Evolutionary conservation across 768 basidiomycete genomes (phyloP).

Genomic region (Dacryopinax primogenitus): DNA sequence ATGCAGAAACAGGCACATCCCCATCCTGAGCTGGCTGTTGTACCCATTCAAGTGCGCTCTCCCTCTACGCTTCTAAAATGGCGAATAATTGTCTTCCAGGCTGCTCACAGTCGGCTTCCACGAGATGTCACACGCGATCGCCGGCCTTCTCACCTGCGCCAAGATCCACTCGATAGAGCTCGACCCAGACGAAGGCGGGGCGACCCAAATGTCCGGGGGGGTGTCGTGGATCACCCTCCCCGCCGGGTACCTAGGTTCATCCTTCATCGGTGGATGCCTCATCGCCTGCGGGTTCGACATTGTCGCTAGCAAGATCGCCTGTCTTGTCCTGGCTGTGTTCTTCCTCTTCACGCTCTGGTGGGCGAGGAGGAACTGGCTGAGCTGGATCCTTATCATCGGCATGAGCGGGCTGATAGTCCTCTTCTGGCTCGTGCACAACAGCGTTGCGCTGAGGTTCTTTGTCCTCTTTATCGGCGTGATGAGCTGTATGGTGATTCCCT

Average conservation of each 20-base stretch:
- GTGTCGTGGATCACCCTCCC: constrained; percentile 62
- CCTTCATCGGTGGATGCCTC: constrained; percentile 72
- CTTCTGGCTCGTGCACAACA: constrained; percentile 71
- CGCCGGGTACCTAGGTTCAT: constrained; percentile 75
- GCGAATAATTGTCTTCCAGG: constrained; percentile 8
- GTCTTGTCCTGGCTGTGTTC: constrained; percentile 65
- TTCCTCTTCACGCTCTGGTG: constrained; percentile 77
- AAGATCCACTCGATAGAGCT: constrained; percentile 72
- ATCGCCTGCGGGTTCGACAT: constrained; percentile 85
- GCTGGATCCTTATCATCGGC: constrained; percentile 63
- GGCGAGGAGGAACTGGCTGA: constrained; percentile 50
- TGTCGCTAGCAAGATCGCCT: constrained; percentile 75
- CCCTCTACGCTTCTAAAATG: constrained; percentile 3
- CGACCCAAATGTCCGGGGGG: constrained; percentile 77
- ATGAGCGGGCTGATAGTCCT: constrained; percentile 68
- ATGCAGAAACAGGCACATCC: constrained; percentile 50
- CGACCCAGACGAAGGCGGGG: constrained; percentile 83
- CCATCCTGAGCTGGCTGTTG: constrained; percentile 63
- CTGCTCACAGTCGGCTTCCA: constrained; percentile 56
- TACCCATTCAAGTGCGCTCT: constrained; percentile 80
- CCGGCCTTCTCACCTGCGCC: constrained; percentile 74
- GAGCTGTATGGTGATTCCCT: constrained; percentile 47
- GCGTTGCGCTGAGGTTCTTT: constrained; percentile 62
- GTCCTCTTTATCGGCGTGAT: constrained; percentile 78
- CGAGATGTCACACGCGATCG: constrained; percentile 80